Percentiles rank a stretch among this genome's conserved stretches.
Evolutionary conservation across 768 basidiomycete genomes (phyloP).

Genomic region (Lyophyllum semitale): DNA sequence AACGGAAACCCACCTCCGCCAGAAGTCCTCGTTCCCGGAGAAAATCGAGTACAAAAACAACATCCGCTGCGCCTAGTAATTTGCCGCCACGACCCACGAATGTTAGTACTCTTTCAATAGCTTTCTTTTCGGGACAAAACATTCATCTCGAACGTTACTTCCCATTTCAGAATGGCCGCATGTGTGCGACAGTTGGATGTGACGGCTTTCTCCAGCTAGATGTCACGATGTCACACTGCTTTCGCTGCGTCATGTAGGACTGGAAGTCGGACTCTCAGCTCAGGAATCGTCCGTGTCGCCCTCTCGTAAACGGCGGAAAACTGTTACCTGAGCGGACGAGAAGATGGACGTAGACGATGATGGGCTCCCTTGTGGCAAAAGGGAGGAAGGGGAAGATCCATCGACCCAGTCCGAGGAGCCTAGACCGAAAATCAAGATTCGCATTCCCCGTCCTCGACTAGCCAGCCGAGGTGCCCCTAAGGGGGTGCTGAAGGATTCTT

Average conservation of each 20-base stretch:
- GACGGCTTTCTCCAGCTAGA: background rate
- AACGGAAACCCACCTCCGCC: background rate
- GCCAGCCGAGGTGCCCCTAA: background rate
- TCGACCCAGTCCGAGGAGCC: background rate
- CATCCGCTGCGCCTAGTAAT: no score
- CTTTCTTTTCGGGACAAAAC: background rate
- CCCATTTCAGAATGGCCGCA: slow-evolving; percentile 1
- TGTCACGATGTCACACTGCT: slow-evolving; percentile 13
- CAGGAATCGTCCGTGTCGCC: no score
- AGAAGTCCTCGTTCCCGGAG: background rate
- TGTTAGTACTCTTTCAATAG: background rate
- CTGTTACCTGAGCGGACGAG: slow-evolving; percentile 38
- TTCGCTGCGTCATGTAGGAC: slow-evolving; percentile 13
- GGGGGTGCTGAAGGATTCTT: background rate
- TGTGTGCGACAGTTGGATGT: slow-evolving; percentile 15
- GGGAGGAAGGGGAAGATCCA: background rate
- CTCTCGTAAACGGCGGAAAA: slow-evolving; percentile 20
- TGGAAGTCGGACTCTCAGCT: slow-evolving; percentile 15
- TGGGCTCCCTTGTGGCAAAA: background rate
- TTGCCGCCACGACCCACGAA: background rate
- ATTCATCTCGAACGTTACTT: background rate
- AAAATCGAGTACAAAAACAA: no score
- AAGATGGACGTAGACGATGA: background rate
- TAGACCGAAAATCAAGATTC: background rate
- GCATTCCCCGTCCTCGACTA: slow-evolving; percentile 1